phyloP scores from a whole-genome alignment of 306 rosid genomes.

The Biancaea sappan region DNA sequence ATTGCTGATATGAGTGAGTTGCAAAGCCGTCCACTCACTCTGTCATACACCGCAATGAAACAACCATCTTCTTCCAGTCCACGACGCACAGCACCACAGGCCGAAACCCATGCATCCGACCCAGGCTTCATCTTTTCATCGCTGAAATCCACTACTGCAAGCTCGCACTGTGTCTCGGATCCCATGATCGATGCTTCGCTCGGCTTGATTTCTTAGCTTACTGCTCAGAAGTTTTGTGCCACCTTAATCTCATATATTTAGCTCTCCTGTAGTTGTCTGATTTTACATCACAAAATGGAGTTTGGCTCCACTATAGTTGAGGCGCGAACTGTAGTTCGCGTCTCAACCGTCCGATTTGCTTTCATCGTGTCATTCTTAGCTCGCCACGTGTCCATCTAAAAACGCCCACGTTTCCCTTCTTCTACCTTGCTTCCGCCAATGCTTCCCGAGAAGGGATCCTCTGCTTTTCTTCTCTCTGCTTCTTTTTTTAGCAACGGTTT shows the following conservation, averaged over 20 bases:
- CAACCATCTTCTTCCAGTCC: slow-evolving; percentile 38
- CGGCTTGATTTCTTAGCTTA: background rate
- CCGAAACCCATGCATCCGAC: slow-evolving; percentile 37
- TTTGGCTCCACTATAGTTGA: no score
- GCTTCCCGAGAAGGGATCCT: no score
- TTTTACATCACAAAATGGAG: no score
- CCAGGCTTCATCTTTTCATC: slow-evolving; percentile 42
- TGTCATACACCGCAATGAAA: slow-evolving; percentile 36
- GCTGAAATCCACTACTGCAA: slow-evolving; percentile 33
- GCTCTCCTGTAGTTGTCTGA: background rate
- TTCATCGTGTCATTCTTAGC: no score
- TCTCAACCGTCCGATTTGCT: no score
- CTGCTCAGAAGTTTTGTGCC: background rate
- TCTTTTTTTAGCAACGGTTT: no score
- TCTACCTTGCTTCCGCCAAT: no score
- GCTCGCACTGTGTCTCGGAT: slow-evolving; percentile 25
- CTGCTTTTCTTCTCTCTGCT: no score
- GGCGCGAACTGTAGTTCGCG: no score
- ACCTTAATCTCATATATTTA: background rate
- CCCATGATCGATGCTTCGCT: slow-evolving; percentile 28
- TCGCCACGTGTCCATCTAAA: no score
- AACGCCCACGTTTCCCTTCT: no score
- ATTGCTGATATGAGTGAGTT: slow-evolving; percentile 18
- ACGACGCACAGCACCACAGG: slow-evolving; percentile 27
- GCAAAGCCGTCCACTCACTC: slow-evolving; percentile 20